These are phyloP conservation scores for Suaeda aralocaspica DNA, from an alignment of 148 eudicot species.

Conservation along the genomic window DNA sequence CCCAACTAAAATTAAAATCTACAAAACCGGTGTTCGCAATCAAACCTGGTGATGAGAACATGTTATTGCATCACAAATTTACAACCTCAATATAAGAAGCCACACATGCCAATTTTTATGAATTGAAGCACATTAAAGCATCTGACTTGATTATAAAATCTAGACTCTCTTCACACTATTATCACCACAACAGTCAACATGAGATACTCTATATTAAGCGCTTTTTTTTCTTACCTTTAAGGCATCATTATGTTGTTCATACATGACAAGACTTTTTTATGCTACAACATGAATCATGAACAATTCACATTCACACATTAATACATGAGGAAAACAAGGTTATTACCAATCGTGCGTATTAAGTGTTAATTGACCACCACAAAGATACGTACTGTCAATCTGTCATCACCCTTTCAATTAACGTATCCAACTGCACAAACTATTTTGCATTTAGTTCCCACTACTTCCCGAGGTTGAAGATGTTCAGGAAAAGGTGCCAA, in stretches of 20 bases:
- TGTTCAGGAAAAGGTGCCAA: too few relatives aligned
- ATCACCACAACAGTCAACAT: background rate
- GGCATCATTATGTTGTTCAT: too few relatives aligned
- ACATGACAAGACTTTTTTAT: too few relatives aligned
- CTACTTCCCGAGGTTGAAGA: too few relatives aligned
- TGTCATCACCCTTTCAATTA: too few relatives aligned
- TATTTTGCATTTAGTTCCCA: too few relatives aligned
- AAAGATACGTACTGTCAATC: too few relatives aligned
- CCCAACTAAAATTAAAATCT: background rate
- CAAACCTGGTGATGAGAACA: background rate
- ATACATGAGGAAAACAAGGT: background rate
- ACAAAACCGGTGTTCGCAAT: background rate
- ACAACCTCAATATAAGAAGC: background rate
- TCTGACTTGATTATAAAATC: background rate
- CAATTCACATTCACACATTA: background rate
- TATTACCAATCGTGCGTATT: background rate
- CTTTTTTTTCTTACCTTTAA: too few relatives aligned
- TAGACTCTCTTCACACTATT: background rate
- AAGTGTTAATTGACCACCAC: background rate
- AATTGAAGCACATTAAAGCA: background rate
- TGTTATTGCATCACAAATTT: background rate
- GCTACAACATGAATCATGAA: background rate
- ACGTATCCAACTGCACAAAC: too few relatives aligned
- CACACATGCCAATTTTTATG: too few relatives aligned
- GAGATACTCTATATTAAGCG: background rate